A percentile compares a stretch with the other conserved stretches of the same genome.
Evolutionary conservation across 805 yeast species (phyloP).

Genomic region (Grigorovia humatica): DNA sequence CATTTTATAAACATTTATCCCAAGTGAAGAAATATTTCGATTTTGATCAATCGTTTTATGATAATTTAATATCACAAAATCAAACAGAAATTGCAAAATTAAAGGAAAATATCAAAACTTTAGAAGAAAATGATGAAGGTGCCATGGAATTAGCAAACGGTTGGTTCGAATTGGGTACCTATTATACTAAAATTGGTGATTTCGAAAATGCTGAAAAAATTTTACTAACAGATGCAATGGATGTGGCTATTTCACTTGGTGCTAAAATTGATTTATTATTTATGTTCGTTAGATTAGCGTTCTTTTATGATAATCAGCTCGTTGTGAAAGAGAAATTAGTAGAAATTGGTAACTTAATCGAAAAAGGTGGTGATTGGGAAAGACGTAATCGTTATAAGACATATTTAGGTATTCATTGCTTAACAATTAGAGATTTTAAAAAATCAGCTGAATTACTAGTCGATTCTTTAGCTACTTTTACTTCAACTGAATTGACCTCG

Average conservation of each 20-base stretch:
- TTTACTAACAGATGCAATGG: constrained; percentile 48
- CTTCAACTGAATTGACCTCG: constrained; percentile 79
- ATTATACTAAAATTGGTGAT: constrained; percentile 79
- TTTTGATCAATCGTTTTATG: constrained; percentile 54
- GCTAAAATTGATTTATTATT: constrained; percentile 78
- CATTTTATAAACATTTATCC: constrained; percentile 65
- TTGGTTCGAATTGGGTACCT: constrained; percentile 76
- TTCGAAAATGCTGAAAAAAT: constrained; percentile 56
- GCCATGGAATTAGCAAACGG: constrained; percentile 71
- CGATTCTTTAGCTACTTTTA: constrained; percentile 90
- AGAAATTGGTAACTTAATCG: constrained; percentile 64
- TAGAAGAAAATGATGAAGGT: constrained; percentile 63
- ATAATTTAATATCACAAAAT: constrained; percentile 42
- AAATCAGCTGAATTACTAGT: constrained; percentile 80
- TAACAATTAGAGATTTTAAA: constrained; percentile 77
- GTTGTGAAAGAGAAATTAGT: constrained; percentile 65
- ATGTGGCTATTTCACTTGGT: constrained; percentile 77
- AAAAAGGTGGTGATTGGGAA: constrained; percentile 99
- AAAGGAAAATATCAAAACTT: constrained; percentile 34
- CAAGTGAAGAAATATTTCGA: constrained; percentile 30
- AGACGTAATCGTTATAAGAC: constrained; percentile 92
- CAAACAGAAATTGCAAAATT: constrained; percentile 41
- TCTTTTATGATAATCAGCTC: constrained; percentile 70
- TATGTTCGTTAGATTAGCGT: constrained; percentile 79
- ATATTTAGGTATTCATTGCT: constrained; percentile 70